Base-by-base conservation (phyloP, 179 eudicot species). In the Beta lomatogona region DNA sequence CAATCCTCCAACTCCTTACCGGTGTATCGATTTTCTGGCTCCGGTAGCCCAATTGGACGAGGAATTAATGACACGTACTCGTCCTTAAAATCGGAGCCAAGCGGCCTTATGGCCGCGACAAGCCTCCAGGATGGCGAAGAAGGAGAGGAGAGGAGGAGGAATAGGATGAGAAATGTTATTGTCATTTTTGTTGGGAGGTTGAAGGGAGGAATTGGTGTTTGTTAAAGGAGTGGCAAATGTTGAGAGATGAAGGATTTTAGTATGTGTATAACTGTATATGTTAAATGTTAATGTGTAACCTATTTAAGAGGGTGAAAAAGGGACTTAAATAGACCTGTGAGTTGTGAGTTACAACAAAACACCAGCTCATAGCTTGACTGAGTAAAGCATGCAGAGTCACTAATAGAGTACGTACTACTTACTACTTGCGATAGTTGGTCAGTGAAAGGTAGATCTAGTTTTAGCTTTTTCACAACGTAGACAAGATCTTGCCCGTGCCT, bases 321-420 rank as follows among this genome's bases (percentile, higher is more conserved):
- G 71, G 72, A 3, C 22, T 50, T 80, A 80, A 80, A 80, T 80
- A 52, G 65, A 64, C 83, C 53, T 80, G 83, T 80, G 83, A 80
- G 44, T 66, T 80, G 83, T 80, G 83, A 80, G 44, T 66, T 53
- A 80, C 77, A 80, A 54, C 79, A 80, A 52, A 74, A 80, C 65
- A 74, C 54, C 83, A 80, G 78, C 79, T 80, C 78, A 80, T 80
- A 19, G n/a, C 59, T 15, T 80, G 22, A 55, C n/a, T 73, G 64
- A 55, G 4, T 14, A 53, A 61, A 64, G 55, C 83, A 80, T 80
- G 79, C 79, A 81, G 41, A 25, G 25, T 50, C 1, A 41, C 57
- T 45, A 4, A 6, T 7, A 64, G 71, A 22, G 48, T 79, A 79
- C 82, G 82, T 70, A 78, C 10, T 36, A 10, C 16, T 66, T 71